Evolutionary conservation across 129 eudicot species (phyloP), one percentile per base, ranked within the genome.

Genomic region (Flaveria bidentis): DNA sequence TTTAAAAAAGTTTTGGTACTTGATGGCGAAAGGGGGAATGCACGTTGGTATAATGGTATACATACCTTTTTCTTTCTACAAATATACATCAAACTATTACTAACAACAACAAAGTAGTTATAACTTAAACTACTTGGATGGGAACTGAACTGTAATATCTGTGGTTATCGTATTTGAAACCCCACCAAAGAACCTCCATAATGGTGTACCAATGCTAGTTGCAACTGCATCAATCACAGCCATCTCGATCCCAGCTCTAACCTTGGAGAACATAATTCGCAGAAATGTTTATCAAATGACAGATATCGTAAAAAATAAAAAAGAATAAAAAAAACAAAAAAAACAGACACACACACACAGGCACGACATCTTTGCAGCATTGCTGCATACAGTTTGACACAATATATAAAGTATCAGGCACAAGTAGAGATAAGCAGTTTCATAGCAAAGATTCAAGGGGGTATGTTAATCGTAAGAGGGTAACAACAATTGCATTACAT

Each of bases 151-250:
- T 83, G 98, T 93, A 64, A 93, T 93, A 84, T 90, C 98, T 55
- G 98, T 90, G 69, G 92, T 88, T 67, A 93, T 82, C 16, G 92
- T 83, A 80, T 90, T 73, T 23, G 98, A 93, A 76, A 79, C 88
- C 60, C 96, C 97, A 76, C 98, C 98, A 72, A 90, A 93, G 33
- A 93, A 91, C 76, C 94, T 86, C 97, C 98, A 93, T 76, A 93
- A 81, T 2, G 98, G 98, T 45, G 86, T 75, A 72, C 96, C 85
- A n/a, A 90, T 86, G 84, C 98, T 93, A 62, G 88, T 85, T 65
- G 98, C 90, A 80, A 79, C 98, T 60, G 98, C 98, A 87, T 93
- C 98, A 82, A 93, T 93, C 53, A 93, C 62, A 71, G 98, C 98
- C 98, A 93, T 93, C 82, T 93, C 98, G 0, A 93, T 83, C 69